Conservation (phyloP, 441 rosid genomes). For the Pelargonium australe region DNA sequence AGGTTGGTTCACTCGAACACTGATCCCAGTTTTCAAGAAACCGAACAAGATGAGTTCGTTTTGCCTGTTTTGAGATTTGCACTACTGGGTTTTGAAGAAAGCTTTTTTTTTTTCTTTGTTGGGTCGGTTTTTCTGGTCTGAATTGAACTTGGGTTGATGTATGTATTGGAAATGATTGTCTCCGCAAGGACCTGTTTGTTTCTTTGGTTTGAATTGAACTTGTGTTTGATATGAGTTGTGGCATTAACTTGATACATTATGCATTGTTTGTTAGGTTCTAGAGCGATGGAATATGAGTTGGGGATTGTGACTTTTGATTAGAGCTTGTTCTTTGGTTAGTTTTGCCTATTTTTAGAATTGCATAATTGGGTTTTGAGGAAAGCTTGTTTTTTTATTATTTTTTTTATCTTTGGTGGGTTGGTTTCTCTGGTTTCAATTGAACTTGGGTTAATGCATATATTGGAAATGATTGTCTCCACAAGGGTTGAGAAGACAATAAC, state of each 20-base stretch:
- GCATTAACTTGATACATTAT: not conserved
- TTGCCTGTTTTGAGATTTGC: not conserved
- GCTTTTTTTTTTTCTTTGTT: not conserved
- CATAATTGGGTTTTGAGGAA: not conserved
- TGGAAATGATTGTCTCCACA: not conserved
- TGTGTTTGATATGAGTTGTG: not conserved
- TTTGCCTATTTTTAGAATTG: not conserved
- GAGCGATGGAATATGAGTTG: too few relatives aligned
- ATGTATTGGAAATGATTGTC: not conserved
- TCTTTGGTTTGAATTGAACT: not conserved
- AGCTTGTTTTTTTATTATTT: not conserved
- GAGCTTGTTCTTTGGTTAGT: not conserved
- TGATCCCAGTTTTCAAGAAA: too few relatives aligned
- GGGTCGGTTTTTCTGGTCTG: not conserved
- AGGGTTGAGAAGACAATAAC: not conserved
- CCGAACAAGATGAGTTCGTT: not conserved
- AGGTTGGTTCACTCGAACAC: too few relatives aligned
- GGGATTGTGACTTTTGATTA: too few relatives aligned
- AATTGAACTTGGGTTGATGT: constrained; percentile 1
- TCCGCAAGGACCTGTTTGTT: not conserved
- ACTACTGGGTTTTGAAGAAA: not conserved
- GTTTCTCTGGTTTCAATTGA: not conserved
- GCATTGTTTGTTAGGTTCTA: not conserved
- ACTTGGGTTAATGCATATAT: not conserved
- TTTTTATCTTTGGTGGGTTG: not conserved